A percentile compares a stretch with the other conserved stretches of the same genome.
These are phyloP conservation scores for Morella rubra DNA, from an alignment of 306 rosid genomes.

Conservation along the genomic window DNA sequence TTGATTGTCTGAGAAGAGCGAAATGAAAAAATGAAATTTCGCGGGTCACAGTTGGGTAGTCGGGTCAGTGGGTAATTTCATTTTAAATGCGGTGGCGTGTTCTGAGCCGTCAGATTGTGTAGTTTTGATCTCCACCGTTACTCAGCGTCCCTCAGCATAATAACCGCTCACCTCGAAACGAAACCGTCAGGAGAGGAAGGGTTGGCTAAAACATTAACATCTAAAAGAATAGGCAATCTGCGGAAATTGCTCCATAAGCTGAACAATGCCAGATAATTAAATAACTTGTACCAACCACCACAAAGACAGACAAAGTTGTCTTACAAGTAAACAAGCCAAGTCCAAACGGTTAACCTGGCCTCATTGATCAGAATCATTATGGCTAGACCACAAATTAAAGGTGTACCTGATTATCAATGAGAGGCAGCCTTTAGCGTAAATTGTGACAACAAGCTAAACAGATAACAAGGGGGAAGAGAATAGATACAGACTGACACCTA, in stretches of 20 bases:
- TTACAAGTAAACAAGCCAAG: constrained; percentile 69
- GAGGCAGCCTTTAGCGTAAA: background rate
- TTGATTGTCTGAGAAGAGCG: too few species aligned
- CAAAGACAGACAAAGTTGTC: constrained; percentile 29
- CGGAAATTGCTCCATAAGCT: background rate
- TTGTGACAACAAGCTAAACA: background rate
- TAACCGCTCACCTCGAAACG: too few species aligned
- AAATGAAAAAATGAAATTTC: too few species aligned
- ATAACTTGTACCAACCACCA: background rate
- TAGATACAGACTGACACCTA: constrained; percentile 43
- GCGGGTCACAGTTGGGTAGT: too few species aligned
- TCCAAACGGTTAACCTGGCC: constrained; percentile 82
- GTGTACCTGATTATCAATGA: constrained; percentile 63
- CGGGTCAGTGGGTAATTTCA: too few species aligned
- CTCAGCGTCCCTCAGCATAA: too few species aligned
- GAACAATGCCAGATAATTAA: constrained; percentile 10
- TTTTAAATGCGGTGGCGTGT: too few species aligned
- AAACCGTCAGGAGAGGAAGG: background rate
- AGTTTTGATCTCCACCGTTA: too few species aligned
- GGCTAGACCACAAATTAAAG: constrained; percentile 91
- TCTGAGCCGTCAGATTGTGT: too few species aligned
- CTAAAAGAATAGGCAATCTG: background rate
- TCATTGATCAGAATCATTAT: constrained; percentile 83
- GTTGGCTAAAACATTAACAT: background rate
- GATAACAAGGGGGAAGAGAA: background rate